Evolutionary conservation across 805 yeast genomes (phyloP), one percentile per base, ranked within the genome.

Genomic region (Ascoidea tarda): DNA sequence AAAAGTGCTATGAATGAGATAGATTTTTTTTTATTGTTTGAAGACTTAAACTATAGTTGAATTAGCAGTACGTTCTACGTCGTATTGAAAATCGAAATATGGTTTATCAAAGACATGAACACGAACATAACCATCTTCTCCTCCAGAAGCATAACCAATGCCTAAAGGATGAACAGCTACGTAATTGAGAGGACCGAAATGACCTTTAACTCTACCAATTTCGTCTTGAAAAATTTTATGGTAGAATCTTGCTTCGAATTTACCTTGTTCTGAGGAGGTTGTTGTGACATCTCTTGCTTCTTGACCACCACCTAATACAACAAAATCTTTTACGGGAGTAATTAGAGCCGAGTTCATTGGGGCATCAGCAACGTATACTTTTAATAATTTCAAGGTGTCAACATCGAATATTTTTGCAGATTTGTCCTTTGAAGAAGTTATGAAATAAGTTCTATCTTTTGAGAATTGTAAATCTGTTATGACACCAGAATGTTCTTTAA

Each of bases 201-300:
- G 99, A 54, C 99, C 99, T 71, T 86, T 87, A 50, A 93, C 91
- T 71, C 96, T 84, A 59, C 98, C 99, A 59, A 93, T 82, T 69
- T 91, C 98, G 66, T 91, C 98, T 68, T 84, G 84, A 68, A 90
- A 93, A 50, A 93, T 79, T 72, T 91, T 93, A 72, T 93, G 98
- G 71, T 82, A 88, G 68, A 93, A 87, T 72, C 96, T 81, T 45
- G 97, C 93, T 74, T 93, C 98, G 68, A 93, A 93, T 66, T 87
- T 87, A 73, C 99, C 99, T 69, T 91, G 96, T 50, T 84, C 76
- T 53, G 89, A 81, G 47, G 93, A 79, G 32, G 98, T 89, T n/a
- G 98, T 93, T 47, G 99, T 93, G 65, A 93, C 99, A 68, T 90
- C 95, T 69, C 89, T 82, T 46, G 99, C 98, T 63, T 89, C 98